phyloP scores from a whole-genome alignment of 306 rosid genomes.

The Malus sylvestris region DNA sequence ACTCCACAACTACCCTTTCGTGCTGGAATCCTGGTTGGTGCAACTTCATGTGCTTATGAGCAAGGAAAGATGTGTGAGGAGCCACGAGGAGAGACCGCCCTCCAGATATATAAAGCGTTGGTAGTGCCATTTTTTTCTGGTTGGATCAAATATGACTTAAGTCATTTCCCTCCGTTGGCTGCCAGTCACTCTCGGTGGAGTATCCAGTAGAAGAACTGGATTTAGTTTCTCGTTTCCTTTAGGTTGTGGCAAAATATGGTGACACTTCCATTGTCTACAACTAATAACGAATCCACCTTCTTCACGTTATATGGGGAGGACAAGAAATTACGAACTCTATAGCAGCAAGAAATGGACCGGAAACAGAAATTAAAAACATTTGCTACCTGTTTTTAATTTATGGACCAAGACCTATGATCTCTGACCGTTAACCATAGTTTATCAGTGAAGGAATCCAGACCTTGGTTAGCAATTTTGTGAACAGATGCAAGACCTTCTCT shows the following conservation, averaged over 20 bases:
- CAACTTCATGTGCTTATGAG: constrained; percentile 33
- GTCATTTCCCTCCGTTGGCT: constrained; percentile 28
- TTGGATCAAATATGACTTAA: constrained; percentile 20
- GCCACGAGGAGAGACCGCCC: constrained; percentile 19
- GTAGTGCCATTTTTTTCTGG: constrained; percentile 31
- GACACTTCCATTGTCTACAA: constrained; percentile 20
- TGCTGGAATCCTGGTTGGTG: constrained; percentile 25
- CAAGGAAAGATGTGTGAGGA: constrained; percentile 27
- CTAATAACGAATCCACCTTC: constrained; percentile 26
- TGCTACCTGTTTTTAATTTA: constrained; percentile 26
- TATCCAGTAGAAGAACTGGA: constrained; percentile 34
- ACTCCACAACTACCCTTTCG: constrained; percentile 27
- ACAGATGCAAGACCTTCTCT: neutral
- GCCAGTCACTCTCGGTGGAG: constrained; percentile 23
- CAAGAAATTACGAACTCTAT: neutral
- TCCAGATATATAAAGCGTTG: constrained; percentile 22
- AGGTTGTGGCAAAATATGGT: neutral
- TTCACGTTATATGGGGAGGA: constrained; percentile 7
- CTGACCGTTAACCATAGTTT: neutral
- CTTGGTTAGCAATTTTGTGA: neutral
- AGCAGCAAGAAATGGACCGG: neutral
- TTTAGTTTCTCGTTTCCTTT: constrained; percentile 2
- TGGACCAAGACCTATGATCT: constrained; percentile 6
- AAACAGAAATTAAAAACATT: neutral
- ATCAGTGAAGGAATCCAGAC: neutral